Evolutionary conservation across 176 grass and related monocot species (phyloP).

Genomic region (Oryza coarctata): DNA sequence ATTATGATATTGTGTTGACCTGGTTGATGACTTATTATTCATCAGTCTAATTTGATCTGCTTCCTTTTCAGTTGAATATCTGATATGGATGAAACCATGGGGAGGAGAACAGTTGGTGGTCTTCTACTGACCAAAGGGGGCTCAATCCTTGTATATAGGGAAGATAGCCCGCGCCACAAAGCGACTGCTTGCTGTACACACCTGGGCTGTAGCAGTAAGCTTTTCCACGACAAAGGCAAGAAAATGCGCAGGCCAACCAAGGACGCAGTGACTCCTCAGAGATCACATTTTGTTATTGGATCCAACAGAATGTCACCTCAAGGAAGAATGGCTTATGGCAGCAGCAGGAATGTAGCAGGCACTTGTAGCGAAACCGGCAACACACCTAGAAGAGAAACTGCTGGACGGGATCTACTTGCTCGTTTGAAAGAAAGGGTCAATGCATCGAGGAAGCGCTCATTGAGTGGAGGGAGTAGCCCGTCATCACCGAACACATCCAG

Average conservation of each 20-base stretch:
- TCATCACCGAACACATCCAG: constrained; percentile 11
- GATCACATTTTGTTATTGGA: constrained; percentile 27
- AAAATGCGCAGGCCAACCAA: constrained; percentile 22
- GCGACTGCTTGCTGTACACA: constrained; percentile 27
- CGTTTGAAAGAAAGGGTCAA: constrained; percentile 30
- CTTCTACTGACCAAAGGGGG: constrained; percentile 67
- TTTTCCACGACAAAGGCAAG: constrained; percentile 45
- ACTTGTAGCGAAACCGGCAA: neutral
- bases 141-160: constrained; percentile 60
- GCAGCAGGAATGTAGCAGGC: constrained; percentile 15
- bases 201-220: constrained; percentile 48
- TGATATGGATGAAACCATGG: constrained; percentile 64
- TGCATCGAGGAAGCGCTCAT: constrained; percentile 26
- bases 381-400: constrained; percentile 25
- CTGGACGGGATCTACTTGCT: constrained; percentile 10
- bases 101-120: constrained; percentile 66
- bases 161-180: constrained; percentile 48
- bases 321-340: constrained; percentile 32
- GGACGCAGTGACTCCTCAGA: constrained; percentile 8
- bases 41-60: neutral
- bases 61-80: constrained; percentile 37
- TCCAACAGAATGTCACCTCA: constrained; percentile 20
- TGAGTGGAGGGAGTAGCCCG: constrained; percentile 18
- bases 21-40: constrained; percentile 4
- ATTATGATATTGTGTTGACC: neutral